Evolutionary conservation across 2,329 filamentous ascomycete genomes (phyloP), one percentile per base, ranked within the genome.

Genomic region (Diaporthe caulivora): DNA sequence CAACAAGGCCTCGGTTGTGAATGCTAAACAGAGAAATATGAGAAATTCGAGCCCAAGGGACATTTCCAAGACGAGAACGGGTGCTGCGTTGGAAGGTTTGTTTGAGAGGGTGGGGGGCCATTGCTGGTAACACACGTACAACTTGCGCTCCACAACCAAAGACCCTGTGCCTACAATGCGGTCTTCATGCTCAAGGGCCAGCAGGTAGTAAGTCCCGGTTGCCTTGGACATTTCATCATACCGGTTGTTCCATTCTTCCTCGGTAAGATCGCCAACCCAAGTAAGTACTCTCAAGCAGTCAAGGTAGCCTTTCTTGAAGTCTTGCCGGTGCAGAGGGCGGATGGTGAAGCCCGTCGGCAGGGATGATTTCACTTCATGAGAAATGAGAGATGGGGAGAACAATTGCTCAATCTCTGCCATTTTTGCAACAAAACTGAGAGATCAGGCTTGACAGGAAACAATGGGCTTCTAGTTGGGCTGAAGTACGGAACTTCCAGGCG

Each of bases 111-210:
- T 6, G 53, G 31, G 40, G 8, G 13, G 7, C 37, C 7, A 10
- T 34, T 40, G 37, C 37, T 40, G 51, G 37, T 51, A 26, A n/a
- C 88, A 76, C 80, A 92, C 90, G 29, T 65, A 65, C 60, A 94
- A 93, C 83, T 96, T 96, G 84, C 92, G 89, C 87, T 97, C 94
- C 47, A 94, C 92, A 75, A 97, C 87, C 80, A 97, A 83, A 54
- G 91, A 91, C 0, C 94, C 94, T 0, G 93, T 95, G 9, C 92
- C 94, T 18, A 95, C 93, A 71, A 95, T 88, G 72, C 86, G 86
- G 29, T 83, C 85, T 13, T 86, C 81, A 79, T 95, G 88, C 76
- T 92, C 89, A 72, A 96, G 90, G 58, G 93, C 92, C 40, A 94
- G 82, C 69, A 95, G 86, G 81, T 92, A 95, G 82, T 96, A 95